These are phyloP conservation scores for Davidsoniella virescens DNA, from an alignment of 2,329 filamentous ascomycete genomes.

Conservation along the genomic window DNA sequence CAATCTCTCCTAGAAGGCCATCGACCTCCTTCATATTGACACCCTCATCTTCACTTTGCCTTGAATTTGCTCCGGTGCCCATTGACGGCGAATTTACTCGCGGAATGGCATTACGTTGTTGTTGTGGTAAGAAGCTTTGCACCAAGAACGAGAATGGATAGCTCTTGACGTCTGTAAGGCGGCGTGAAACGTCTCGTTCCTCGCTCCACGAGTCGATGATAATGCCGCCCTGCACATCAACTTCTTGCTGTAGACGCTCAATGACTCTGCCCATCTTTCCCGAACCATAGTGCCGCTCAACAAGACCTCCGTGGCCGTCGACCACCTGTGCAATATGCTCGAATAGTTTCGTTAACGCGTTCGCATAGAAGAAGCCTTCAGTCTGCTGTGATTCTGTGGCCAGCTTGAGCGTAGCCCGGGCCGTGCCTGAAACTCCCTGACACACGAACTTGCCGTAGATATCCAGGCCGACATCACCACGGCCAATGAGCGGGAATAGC, in stretches of 20 bases:
- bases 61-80: slow-evolving; percentile 32
- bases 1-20: slow-evolving; percentile 69
- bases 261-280: slow-evolving; percentile 94
- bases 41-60: slow-evolving; percentile 70
- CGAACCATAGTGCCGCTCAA: slow-evolving; percentile 82
- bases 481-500: slow-evolving; percentile 82
- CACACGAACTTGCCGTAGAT: slow-evolving; percentile 95
- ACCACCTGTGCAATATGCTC: slow-evolving; percentile 97
- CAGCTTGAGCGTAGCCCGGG: slow-evolving; percentile 64
- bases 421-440: slow-evolving; percentile 75
- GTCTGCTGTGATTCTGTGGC: slow-evolving; percentile 29
- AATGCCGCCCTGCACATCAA: slow-evolving; percentile 90
- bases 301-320: slow-evolving; percentile 75
- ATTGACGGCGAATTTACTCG: slow-evolving; percentile 60
- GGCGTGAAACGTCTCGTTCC: slow-evolving; percentile 68
- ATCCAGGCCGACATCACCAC: slow-evolving; percentile 77
- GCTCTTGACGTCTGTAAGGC: slow-evolving; percentile 86
- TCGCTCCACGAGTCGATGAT: slow-evolving; percentile 92
- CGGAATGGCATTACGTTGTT: slow-evolving; percentile 46
- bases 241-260: slow-evolving; percentile 81
- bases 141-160: slow-evolving; percentile 96
- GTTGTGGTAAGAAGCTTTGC: slow-evolving; percentile 71
- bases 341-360: slow-evolving; percentile 77
- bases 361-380: slow-evolving; percentile 74
- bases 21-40: slow-evolving; percentile 97